phyloP scores from a whole-genome alignment of 257 asterid genomes.

The Solanum tarapatanum region DNA sequence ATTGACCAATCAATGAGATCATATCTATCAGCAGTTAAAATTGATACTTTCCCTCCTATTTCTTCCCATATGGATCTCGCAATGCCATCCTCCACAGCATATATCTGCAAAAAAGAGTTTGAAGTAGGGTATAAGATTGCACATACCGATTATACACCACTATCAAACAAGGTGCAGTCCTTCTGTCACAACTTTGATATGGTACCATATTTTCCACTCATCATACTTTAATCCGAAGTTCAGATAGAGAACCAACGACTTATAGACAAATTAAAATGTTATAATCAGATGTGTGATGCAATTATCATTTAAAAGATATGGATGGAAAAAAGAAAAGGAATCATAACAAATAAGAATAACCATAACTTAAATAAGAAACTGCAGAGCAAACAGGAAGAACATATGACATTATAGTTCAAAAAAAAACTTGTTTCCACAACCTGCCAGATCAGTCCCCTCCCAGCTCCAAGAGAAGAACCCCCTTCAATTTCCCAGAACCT shows the following conservation, averaged over 20 bases:
- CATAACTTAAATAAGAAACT: background rate
- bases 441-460: background rate
- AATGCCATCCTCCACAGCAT: slow-evolving; percentile 62
- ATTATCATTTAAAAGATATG: background rate
- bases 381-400: background rate
- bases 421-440: background rate
- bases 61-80: slow-evolving; percentile 67
- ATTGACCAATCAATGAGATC: slow-evolving; percentile 80
- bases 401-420: background rate
- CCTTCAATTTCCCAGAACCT: background rate
- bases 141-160: background rate
- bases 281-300: background rate
- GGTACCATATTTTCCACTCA: background rate
- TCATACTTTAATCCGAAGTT: background rate
- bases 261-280: background rate
- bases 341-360: background rate
- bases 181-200: background rate
- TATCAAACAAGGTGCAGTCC: background rate
- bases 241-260: background rate
- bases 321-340: background rate
- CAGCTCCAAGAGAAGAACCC: background rate
- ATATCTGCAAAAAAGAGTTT: slow-evolving; percentile 41
- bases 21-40: slow-evolving; percentile 68
- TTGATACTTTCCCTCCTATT: slow-evolving; percentile 62
- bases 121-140: background rate